Base-by-base conservation (phyloP, 192 early-diverging fungal species). In the Rhizophagus clarus region DNA sequence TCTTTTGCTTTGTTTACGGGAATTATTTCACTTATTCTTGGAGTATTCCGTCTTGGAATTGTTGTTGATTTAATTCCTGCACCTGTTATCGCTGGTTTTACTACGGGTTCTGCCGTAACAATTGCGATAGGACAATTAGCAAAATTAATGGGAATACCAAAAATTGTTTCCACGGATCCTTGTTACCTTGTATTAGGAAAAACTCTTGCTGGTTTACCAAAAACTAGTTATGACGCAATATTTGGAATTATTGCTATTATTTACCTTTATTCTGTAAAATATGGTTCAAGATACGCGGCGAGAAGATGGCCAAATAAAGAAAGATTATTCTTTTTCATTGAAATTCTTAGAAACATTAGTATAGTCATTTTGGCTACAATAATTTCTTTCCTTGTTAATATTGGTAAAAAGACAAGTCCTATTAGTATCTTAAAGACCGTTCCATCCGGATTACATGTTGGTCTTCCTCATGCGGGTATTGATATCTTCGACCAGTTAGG, bases 21-120 rank as follows among this genome's bases (percentile, higher is more conserved):
- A 26, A 81, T 94, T 26, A 85, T 96, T 29, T 82, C 93, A 20
- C 84, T 91, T 17, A 83, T 88, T 60, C 77, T 98, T 40, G 97
- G 96, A 28, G 74, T 96, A 12, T 81, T 97, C 22, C 92, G 95
- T 8, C 86, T 98, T 17, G 97, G 97, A 8, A 88, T 95, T 68
- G 84, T 97, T 37, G 92, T 97, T 56, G 93, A 97, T 79, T 96
- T 97, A 79, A 94, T 98, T 80, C 91, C 94, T 32, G 83, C 88
- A 26, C 90, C 95, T 1, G 93, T 94, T 32, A 91, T 98, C 79
- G 92, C 93, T 1, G 96, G 95, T 0, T 98, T 97, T 82, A 96
- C 93, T 79, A 90, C 95, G 2, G 96, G 96, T 11, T 92, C 93
- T 26, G 95, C 93, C 20, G 78, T 94, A 5, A 93, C 89, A 34